Evolutionary conservation across 345 rosid genomes (phyloP), one percentile per base, ranked within the genome.

Genomic region (Durio zibethinus): DNA sequence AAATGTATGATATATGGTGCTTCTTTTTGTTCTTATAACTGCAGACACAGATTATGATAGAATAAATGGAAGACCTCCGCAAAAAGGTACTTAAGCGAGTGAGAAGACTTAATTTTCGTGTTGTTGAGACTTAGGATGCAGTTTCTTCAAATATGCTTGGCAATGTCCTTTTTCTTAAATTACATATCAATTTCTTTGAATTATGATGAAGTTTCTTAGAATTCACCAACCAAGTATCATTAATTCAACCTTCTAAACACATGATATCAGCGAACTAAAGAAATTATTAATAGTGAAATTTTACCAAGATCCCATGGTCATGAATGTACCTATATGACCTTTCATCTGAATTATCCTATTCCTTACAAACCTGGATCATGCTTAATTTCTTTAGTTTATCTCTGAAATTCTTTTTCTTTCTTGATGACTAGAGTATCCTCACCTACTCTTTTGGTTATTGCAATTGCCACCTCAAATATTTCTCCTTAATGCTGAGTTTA

Each of bases 11-110:
- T 15, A 53, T 12, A 12, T 45, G 15, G 10, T 50, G 20, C 9
- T 61, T 23, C 23, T 4, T 7, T 0, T 76, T 21, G 12, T 38
- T 42, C n/a, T n/a, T n/a, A n/a, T n/a, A 33, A 78, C 56, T 63
- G 79, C 77, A 89, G 98, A 88, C 91, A 15, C 94, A 89, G 86
- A 84, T 91, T 60, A 84, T 91, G 94, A 45, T 87, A 62, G 94
- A 93, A 77, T 92, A 93, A 81, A 88, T 93, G 94, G 98, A 93
- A 76, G 92, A 88, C 20, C 93, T 93, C 38, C 86, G 98, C 74
- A 93, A 81, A 67, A 93, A 89, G 94, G 98, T 86, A 71, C 4
- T 69, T 69, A 75, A 72, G 76, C 38, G 56, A 68, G 50, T 7
- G 12, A 36, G 40, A 36, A 36, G 40, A 36, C 7, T 6, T 36